A percentile compares a stretch with the other conserved stretches of the same genome.
phyloP scores from a whole-genome alignment of 2,329 filamentous ascomycete genomes.

The Fusarium fujikuroi region DNA sequence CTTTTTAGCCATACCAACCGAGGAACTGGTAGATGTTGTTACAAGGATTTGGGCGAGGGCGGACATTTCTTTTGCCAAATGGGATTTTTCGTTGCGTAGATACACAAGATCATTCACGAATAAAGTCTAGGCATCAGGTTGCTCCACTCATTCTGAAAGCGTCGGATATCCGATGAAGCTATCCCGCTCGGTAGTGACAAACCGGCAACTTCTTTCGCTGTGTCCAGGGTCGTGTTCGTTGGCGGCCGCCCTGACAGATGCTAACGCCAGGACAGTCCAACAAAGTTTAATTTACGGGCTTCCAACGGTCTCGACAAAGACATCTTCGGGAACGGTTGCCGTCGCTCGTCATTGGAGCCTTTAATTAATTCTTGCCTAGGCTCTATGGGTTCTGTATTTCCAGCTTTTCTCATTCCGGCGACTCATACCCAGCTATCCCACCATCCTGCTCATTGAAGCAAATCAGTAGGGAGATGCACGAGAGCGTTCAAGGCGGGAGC shows the following conservation, averaged over 20 bases:
- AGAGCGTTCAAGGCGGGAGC: not conserved
- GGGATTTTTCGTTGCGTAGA: too few relatives aligned
- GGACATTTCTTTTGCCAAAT: not conserved
- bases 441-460: not conserved
- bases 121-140: rapidly evolving
- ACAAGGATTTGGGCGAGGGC: rapidly evolving
- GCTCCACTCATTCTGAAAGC: rapidly evolving
- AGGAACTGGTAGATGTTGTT: not conserved
- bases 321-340: not conserved
- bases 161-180: not conserved
- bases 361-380: rapidly evolving
- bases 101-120: rapidly evolving
- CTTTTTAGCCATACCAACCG: not conserved
- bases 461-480: rapidly evolving
- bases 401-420: not conserved
- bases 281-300: rapidly evolving
- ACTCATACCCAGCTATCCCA: not conserved
- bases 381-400: not conserved
- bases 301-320: not conserved
- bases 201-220: not conserved
- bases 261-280: not conserved
- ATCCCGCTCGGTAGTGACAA: not conserved
- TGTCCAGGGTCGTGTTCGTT: not conserved
- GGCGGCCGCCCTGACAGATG: not conserved
- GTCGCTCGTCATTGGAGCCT: too few relatives aligned